Evolutionary conservation across 768 basidiomycete species (phyloP).

Genomic region (Agrocybe praecox): DNA sequence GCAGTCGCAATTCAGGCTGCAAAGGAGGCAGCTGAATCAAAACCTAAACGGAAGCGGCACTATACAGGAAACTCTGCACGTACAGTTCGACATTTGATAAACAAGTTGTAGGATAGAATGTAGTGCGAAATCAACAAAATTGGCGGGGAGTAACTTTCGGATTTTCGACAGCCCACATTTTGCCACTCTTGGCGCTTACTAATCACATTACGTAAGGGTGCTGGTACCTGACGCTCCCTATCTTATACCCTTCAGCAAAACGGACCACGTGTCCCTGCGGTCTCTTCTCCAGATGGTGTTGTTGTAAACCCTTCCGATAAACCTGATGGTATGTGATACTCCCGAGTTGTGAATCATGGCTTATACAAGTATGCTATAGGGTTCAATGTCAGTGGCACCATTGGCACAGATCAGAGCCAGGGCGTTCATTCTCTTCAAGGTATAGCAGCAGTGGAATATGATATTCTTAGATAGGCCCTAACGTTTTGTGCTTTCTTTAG

Average conservation of each 20-base stretch:
- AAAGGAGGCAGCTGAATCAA: too few species aligned
- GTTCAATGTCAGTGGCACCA: conserved; percentile 38
- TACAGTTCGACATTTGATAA: too few species aligned
- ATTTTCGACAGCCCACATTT: too few species aligned
- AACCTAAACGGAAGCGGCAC: too few species aligned
- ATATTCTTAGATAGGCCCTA: neutral
- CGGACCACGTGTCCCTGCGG: conserved; percentile 42
- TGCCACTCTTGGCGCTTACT: too few species aligned
- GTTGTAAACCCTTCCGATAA: conserved; percentile 39
- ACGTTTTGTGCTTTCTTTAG: conserved; percentile 17
- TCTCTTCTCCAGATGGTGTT: conserved; percentile 21
- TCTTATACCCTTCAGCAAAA: conserved; percentile 31
- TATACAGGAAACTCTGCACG: too few species aligned
- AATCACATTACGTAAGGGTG: too few species aligned
- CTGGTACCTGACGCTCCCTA: too few species aligned
- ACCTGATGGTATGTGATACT: conserved; percentile 24
- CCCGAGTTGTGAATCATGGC: neutral
- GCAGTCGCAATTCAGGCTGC: too few species aligned
- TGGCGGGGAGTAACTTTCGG: too few species aligned
- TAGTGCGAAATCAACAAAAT: too few species aligned
- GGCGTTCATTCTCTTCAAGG: conserved; percentile 44
- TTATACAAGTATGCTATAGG: conserved; percentile 16
- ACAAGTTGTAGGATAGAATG: too few species aligned
- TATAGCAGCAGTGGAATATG: conserved; percentile 18
- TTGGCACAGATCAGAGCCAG: conserved; percentile 33